Evolutionary conservation across 2,329 filamentous ascomycete species (phyloP), one percentile per base, ranked within the genome.

Genomic region (Curvularia eragrostidis): DNA sequence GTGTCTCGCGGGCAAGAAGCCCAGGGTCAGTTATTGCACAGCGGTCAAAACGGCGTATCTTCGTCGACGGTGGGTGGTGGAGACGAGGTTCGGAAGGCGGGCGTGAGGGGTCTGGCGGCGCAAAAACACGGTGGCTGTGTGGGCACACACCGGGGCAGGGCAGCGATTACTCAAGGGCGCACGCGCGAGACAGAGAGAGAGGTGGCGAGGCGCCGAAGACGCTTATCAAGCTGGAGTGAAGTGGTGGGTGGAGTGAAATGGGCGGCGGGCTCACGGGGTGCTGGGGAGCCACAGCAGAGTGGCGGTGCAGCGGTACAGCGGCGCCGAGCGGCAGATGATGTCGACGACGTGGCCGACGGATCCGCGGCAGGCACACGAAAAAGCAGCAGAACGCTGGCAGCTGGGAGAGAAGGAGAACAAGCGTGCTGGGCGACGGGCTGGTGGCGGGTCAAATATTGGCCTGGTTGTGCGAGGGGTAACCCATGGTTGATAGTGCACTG

Each of bases 1-100:
- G 73, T 74, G 74, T 76, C 74, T 76, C 74, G 64, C 64, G 73
- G 75, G 74, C 75, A 70, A 69, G 68, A 65, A 73, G 75, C 75
- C 75, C 75, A 71, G 72, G 61, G 47, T 56, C 48, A 52, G 51
- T 71, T 74, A 73, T 71, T 73, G 68, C 59, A 72, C 55, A 52
- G 63, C 70, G 65, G 73, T 70, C 75, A 77, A 74, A 74, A 75
- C 69, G 61, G 75, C 67, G 66, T 66, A 71, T 54, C 67, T 63
- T 63, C 68, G 63, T 59, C 65, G 59, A 48, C 66, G 64, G 54
- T 61, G 59, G 54, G 70, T 58, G 62, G 66, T 70, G 67, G 70
- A 71, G 61, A 75, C 64, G 23, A 73, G 58, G 56, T 71, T 72
- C 10, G 68, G 69, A 28, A 74, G 69, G 34, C 69, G 71, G 41